Percentiles rank a stretch among this genome's conserved stretches.
Conservation (phyloP, 805 yeast species). For the Saturnispora silvae region DNA sequence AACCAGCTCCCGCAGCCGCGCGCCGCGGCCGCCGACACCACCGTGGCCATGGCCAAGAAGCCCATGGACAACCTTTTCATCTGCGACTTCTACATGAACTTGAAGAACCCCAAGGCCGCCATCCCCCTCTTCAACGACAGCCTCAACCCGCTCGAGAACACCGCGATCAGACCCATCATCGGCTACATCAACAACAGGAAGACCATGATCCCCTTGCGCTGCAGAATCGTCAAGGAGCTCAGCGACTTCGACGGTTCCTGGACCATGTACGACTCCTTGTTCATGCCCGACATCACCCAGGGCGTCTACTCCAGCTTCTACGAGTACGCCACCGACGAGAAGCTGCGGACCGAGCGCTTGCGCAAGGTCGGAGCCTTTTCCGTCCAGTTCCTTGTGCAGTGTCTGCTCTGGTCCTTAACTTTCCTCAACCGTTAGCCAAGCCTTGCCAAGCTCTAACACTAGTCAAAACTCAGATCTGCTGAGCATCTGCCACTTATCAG, state of each 20-base stretch:
- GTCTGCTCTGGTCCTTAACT: slow-evolving; percentile 74
- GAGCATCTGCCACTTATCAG: too few relatives aligned
- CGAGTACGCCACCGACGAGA: slow-evolving; percentile 80
- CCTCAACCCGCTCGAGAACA: slow-evolving; percentile 82
- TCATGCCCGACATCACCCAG: slow-evolving; percentile 84
- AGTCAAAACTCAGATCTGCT: too few relatives aligned
- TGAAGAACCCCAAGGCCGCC: slow-evolving; percentile 79
- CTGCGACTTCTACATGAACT: slow-evolving; percentile 66
- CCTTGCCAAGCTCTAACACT: too few relatives aligned
- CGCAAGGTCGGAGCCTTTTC: slow-evolving; percentile 91
- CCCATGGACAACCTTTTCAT: slow-evolving; percentile 36
- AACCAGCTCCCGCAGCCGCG: slow-evolving; percentile 1
- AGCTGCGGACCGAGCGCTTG: slow-evolving; percentile 58
- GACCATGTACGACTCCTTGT: slow-evolving; percentile 84
- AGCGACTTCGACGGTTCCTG: slow-evolving; percentile 90
- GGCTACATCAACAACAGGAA: slow-evolving; percentile 87
- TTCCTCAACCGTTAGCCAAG: slow-evolving; percentile 28
- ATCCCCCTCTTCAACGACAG: slow-evolving; percentile 86
- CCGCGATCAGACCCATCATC: slow-evolving; percentile 87
- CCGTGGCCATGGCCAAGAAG: too few relatives aligned
- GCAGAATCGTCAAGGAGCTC: slow-evolving; percentile 68
- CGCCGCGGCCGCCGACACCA: slow-evolving; percentile 6
- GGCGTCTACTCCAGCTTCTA: slow-evolving; percentile 90
- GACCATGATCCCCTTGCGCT: slow-evolving; percentile 79
- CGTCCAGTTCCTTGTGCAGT: slow-evolving; percentile 70